A percentile compares a stretch with the other conserved stretches of the same genome.
These are phyloP conservation scores for Plasmodium chabaudi DNA, from an alignment of 169 alveolate genomes.

Conservation along the genomic window DNA sequence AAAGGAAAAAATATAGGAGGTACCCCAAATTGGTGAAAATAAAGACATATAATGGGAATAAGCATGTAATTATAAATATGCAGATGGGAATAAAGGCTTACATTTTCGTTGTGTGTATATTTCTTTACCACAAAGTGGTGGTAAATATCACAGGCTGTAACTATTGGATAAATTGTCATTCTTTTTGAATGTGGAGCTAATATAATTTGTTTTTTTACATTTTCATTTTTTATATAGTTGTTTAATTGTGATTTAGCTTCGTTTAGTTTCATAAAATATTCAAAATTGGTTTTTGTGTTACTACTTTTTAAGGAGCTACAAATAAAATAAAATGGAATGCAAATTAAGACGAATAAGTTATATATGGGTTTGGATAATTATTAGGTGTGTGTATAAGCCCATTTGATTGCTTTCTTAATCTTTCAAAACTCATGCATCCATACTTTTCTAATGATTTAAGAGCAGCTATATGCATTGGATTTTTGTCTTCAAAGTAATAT, in stretches of 20 bases:
- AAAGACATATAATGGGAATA: not conserved
- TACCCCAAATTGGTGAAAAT: not conserved
- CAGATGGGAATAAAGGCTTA: not conserved
- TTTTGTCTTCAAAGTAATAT: conserved; percentile 55
- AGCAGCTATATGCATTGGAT: conserved; percentile 68
- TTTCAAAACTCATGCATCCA: not conserved
- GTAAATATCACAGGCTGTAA: conserved; percentile 59
- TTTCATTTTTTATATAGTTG: conserved; percentile 27
- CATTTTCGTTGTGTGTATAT: conserved; percentile 68
- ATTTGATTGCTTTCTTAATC: conserved; percentile 4
- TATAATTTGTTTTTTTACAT: conserved; percentile 37
- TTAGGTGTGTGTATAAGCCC: not conserved
- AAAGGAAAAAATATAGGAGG: conserved; percentile 5
- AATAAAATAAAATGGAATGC: not conserved
- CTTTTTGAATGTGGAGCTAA: conserved; percentile 62
- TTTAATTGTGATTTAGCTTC: conserved; percentile 53
- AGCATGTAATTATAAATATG: not conserved
- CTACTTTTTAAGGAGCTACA: conserved; percentile 40
- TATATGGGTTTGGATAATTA: not conserved
- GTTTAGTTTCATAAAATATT: conserved; percentile 36
- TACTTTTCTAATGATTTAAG: conserved; percentile 64
- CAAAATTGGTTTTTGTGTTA: conserved; percentile 43
- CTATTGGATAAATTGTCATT: conserved; percentile 62
- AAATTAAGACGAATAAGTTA: not conserved
- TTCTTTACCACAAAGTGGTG: conserved; percentile 68